phyloP scores from a whole-genome alignment of 352 stramenopile species.

The Globisporangium yorkense region DNA sequence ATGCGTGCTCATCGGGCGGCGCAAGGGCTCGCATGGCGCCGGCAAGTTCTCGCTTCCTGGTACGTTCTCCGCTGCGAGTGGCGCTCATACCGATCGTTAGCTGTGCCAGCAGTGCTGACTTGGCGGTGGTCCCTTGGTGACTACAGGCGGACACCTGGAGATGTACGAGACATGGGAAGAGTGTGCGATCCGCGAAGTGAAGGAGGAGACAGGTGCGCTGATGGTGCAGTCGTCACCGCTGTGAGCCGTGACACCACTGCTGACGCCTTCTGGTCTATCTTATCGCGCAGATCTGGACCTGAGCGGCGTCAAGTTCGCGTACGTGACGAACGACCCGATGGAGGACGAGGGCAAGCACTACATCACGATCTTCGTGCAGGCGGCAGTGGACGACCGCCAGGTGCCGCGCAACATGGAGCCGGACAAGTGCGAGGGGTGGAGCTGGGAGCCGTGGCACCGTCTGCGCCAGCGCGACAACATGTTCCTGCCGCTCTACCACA shows the following conservation, averaged over 20 bases:
- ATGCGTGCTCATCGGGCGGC: constrained; percentile 67
- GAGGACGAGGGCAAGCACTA: constrained; percentile 79
- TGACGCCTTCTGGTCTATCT: not conserved
- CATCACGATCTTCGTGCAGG: constrained; percentile 84
- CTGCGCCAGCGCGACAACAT: constrained; percentile 57
- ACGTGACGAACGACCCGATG: constrained; percentile 82
- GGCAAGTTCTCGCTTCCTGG: constrained; percentile 73
- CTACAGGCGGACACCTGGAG: constrained; percentile 60
- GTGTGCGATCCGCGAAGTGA: constrained; percentile 73
- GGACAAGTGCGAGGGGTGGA: constrained; percentile 77
- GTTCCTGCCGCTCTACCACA: constrained; percentile 67
- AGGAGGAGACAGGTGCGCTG: constrained; percentile 68
- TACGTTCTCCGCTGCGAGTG: constrained; percentile 1
- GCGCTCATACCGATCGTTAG: too few relatives aligned
- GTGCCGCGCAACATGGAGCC: constrained; percentile 72
- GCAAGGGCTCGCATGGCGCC: constrained; percentile 70
- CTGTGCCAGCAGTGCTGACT: not conserved
- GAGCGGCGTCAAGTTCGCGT: constrained; percentile 42
- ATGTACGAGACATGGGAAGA: constrained; percentile 81
- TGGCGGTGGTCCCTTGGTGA: not conserved
- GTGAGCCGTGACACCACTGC: not conserved
- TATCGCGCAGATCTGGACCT: constrained; percentile 46
- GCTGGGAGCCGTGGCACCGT: constrained; percentile 50
- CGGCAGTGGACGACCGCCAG: constrained; percentile 40
- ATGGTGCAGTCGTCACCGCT: too few relatives aligned